Evolutionary conservation across 495 filamentous ascomycete species (phyloP), one percentile per base, ranked within the genome.

Genomic region (Penicillium tannophilum): DNA sequence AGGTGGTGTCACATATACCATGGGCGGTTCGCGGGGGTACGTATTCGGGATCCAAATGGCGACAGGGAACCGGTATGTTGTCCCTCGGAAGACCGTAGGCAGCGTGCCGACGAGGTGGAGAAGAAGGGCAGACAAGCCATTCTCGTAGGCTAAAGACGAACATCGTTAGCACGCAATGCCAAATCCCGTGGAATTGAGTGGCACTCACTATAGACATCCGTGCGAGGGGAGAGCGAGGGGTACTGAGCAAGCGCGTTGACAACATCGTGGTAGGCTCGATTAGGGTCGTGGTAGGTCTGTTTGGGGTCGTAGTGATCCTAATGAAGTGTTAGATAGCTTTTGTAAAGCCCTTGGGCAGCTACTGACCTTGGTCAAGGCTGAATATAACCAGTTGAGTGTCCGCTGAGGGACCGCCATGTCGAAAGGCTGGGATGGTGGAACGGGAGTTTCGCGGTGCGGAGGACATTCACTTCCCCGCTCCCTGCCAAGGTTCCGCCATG

Each of bases 271-370:
- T 97, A 97, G 54, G 93, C 91, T 31, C 92, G 90, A 66, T 92
- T 92, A 48, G 91, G 86, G 76, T 97, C 91, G 62, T 85, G 87
- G 68, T 98, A 98, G 26, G 92, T 96, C 55, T 92, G 90, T 64
- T 90, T 89, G 39, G 92, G 85, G 76, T 97, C 90, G 66, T 85
- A 85, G 69, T 98, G 97, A 82, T 97, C 91, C 93, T 97, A n/a
- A 59, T 9, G 5, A 31, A 19, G 43, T 14, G 44, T 65, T 23
- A 66, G 60, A 20, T 35, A 12, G 30, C 16, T 9, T 8, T 24
- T 6, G 4, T 3, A 9, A 9, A 17, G 19, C n/a, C 8, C 8
- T 42, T 4, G 24, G 23, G 3, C 3, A 44, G 11, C 1, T n/a
- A 45, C 56, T 67, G 77, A 94, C 93, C 73, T 88, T 91, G 39